These are phyloP conservation scores for Apiotrichum sp. DNA, from an alignment of 1,284 basidiomycete species.

Conservation along the genomic window DNA sequence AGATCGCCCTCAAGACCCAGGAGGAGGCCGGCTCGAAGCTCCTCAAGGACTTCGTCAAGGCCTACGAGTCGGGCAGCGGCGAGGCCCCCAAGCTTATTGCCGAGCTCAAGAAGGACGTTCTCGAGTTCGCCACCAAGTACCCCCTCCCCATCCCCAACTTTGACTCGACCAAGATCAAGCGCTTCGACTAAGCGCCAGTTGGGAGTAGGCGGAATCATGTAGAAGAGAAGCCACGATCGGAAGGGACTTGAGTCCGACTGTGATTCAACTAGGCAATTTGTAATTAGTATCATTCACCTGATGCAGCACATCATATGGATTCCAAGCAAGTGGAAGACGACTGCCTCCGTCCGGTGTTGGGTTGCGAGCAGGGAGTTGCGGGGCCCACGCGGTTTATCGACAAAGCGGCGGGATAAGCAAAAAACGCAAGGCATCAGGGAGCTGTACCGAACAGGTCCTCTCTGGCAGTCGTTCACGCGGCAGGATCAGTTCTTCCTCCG, in stretches of 20 bases:
- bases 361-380: too few relatives aligned
- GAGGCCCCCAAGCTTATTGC: constrained; percentile 55
- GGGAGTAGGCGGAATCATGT: not conserved
- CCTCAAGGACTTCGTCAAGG: constrained; percentile 90
- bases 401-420: too few relatives aligned
- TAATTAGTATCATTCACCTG: constrained; percentile 22
- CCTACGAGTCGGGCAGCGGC: constrained; percentile 66
- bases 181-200: constrained; percentile 11
- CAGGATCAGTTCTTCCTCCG: too few relatives aligned
- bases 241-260: not conserved
- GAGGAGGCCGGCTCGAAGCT: constrained; percentile 92
- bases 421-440: too few relatives aligned
- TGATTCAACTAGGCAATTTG: constrained; percentile 15
- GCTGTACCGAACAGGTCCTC: too few relatives aligned
- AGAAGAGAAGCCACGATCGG: constrained; percentile 1
- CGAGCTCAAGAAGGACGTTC: constrained; percentile 39
- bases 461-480: too few relatives aligned
- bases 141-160: constrained; percentile 77
- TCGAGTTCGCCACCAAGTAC: constrained; percentile 63
- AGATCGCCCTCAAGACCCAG: constrained; percentile 78
- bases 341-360: too few relatives aligned
- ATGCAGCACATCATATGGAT: constrained; percentile 10
- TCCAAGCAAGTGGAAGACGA: too few relatives aligned
- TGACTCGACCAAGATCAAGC: constrained; percentile 50
- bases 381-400: too few relatives aligned